Base-by-base conservation (phyloP, 202 grass and related monocot genomes). In the Hordeum pubiflorum region DNA sequence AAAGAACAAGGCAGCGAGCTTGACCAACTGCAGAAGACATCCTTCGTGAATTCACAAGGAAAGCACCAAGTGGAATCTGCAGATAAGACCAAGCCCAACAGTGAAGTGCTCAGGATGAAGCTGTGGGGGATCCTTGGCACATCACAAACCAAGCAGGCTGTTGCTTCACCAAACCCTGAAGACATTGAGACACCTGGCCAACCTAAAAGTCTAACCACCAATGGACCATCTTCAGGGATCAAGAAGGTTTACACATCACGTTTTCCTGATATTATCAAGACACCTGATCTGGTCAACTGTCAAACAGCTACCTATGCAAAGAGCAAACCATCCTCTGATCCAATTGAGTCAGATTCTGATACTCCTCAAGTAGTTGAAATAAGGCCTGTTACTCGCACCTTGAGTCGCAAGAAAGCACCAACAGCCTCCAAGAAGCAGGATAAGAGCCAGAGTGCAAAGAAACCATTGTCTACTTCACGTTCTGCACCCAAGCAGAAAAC, bases 51-150 rank as follows among this genome's bases (percentile, higher is more conserved):
- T 70, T 88, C 88, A 67, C 82, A 87, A 63, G 81, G 75, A 89
- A 73, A 34, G 7, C 10, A 1, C n/a, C 29, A 60, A 65, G 44
- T 74, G 71, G 79, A 78, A 37, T 78, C 71, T 77, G 38, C 79
- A n/a, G 81, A 73, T 80, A 88, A 87, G 73, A 60, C 6, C 82
- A 92, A 82, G 26, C 56, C 68, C 37, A 87, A 79, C 17, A 89
- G 67, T n/a, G 87, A 89, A 61, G 48, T 78, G 11, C 90, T 96
- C 77, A 91, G 81, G 72, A 89, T 89, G 87, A 95, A 93, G 83
- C 40, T 99, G n/a, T 87, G 87, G 92, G 92, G 93, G 81, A 99
- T 99, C 77, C 92, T 95, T 89, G 90, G 70, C 63, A 24, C 80
- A 88, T 88, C 92, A 77, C 86, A 94, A 76, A 92, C 81, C 79